Evolutionary conservation across 768 basidiomycete species (phyloP), one percentile per base, ranked within the genome.

Genomic region (Hypholoma fasciculare): DNA sequence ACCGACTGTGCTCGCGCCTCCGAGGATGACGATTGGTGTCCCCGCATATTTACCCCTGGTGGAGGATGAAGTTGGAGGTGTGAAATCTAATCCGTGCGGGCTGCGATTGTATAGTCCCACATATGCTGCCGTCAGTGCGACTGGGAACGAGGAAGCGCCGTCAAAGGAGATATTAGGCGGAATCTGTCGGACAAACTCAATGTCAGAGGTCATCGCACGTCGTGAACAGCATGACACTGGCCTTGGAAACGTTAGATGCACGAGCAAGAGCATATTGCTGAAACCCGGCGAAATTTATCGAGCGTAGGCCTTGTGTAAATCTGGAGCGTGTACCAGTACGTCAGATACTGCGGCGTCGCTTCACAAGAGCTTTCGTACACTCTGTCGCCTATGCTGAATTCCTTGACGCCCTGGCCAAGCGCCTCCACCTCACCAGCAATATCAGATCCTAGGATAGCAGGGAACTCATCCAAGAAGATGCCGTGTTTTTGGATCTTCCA

Each of bases 1-100:
- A 38, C 82, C 82, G 1, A 82, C 77, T 36, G 79, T 80, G 48
- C 77, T 75, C n/a, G 76, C 65, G 3, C 82, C 82, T 34, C 81
- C 81, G 14, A 81, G 66, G 49, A 83, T 71, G 30, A 83, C 58
- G 34, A 82, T 75, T 0, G 82, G 75, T 49, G 73, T 73, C 4
- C 73, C 79, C 34, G 66, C 67, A 61, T 82, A 82, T 49, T 74
- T 77, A 39, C 73, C 76, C n/a, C 43, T 50, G 8, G 63, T 60
- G 38, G 71, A 74, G n/a, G 69, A 63, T 30, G 73, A 54, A 8
- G 57, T 72, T 0, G 79, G 77, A 11, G 76, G 58, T 52, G 69
- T 62, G 56, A 84, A 71, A 47, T 74, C 78, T 3, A 75, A 67
- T 47, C 80, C 81, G 57, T 75, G 67, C 0, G 74, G 71, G 9